Evolutionary conservation across 2,329 filamentous ascomycete species (phyloP), one percentile per base, ranked within the genome.

Genomic region (Penicillium sp.): DNA sequence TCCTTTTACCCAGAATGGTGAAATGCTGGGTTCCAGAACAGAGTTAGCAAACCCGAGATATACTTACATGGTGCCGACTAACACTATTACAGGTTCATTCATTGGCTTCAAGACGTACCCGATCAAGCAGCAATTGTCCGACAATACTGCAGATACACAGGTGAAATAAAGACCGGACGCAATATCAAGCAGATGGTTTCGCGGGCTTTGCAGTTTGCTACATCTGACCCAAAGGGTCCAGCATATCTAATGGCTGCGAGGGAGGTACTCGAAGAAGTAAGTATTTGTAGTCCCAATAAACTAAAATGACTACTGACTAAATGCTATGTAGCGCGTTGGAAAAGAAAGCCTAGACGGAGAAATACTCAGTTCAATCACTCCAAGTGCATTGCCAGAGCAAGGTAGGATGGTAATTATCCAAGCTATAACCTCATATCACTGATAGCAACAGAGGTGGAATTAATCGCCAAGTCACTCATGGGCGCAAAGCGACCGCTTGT

Each of bases 171-270:
- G 78, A 88, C 87, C 5, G 90, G 89, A 10, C 82, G 83, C 65
- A 96, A 94, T 67, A 85, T 94, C 61, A 93, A 94, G 79, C 90
- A 93, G 75, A 86, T 94, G 78, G 89, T 96, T 55, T 90, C 90
- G 69, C 86, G 91, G 6, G 91, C 91, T 0, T 74, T 94, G 57
- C 89, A 90, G 62, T 93, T 94, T 69, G 89, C 91, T 0, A 87
- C 78, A 54, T 90, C 85, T 12, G 87, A 87, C 50, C 90, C 91
- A 0, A 82, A 86, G 56, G 91, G 91, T 0, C 91, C 91, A 0
- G 89, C 91, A 1, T 94, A 96, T 65, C 78, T 96, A 1, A 86
- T 83, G 60, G 90, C 88, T 1, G 87, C 90, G 1, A 80, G 91
- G 61, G 91, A 96, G 73, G 85, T 91, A 1, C 88, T 96, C 82